phyloP scores from a whole-genome alignment of 2,329 filamentous ascomycete genomes.

The Ophiostoma triangulosporum region DNA sequence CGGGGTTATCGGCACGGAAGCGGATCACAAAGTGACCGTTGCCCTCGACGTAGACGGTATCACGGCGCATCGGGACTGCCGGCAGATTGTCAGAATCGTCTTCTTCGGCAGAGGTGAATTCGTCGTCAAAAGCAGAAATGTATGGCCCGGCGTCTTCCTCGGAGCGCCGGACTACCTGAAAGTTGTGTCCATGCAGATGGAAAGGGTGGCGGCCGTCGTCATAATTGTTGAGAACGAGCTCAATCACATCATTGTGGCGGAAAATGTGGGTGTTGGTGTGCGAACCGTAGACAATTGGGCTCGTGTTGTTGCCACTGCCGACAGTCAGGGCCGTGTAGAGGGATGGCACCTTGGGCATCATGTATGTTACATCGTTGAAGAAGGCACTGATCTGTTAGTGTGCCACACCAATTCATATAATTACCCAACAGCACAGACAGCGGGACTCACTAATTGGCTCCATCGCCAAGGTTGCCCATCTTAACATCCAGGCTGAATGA shows the following conservation, averaged over 20 bases:
- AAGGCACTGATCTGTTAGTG: conserved; percentile 33
- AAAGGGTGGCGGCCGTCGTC: conserved; percentile 15
- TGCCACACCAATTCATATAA: conserved; percentile 38
- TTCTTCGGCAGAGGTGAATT: neutral
- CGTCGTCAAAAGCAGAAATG: conserved; percentile 30
- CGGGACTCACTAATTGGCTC: conserved; percentile 46
- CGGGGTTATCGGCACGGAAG: conserved; percentile 35
- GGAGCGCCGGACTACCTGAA: conserved; percentile 40
- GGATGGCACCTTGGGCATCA: conserved; percentile 59
- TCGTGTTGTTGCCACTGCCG: conserved; percentile 40
- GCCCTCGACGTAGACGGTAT: conserved; percentile 24
- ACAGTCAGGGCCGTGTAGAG: conserved; percentile 62
- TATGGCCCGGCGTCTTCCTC: conserved; percentile 39
- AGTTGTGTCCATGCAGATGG: conserved; percentile 15
- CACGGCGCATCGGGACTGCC: conserved; percentile 44
- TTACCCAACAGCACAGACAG: neutral
- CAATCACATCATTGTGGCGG: conserved; percentile 51
- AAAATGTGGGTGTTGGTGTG: conserved; percentile 56
- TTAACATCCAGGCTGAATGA: conserved; percentile 48
- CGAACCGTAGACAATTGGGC: conserved; percentile 50
- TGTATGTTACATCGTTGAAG: conserved; percentile 69
- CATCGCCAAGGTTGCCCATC: conserved; percentile 56
- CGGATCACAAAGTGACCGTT: conserved; percentile 35
- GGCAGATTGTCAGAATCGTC: conserved; percentile 24
- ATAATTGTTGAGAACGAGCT: conserved; percentile 43